These are phyloP conservation scores for Tolypocladium endophyticum DNA, from an alignment of 2,329 filamentous ascomycete genomes.

Conservation along the genomic window DNA sequence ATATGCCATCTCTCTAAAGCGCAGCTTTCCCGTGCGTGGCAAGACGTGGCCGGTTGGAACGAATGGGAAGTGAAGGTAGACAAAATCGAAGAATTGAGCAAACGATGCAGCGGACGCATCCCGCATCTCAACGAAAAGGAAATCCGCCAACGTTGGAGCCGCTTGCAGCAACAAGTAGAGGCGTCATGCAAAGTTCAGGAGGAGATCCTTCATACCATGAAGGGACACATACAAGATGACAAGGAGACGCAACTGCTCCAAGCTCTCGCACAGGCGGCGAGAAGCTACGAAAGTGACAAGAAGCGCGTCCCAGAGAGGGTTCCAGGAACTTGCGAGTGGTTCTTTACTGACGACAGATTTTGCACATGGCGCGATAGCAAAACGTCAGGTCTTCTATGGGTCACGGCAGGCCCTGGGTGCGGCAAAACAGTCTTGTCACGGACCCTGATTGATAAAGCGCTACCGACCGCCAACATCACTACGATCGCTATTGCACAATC, in stretches of 20 bases:
- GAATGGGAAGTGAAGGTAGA: neutral
- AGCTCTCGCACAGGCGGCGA: neutral
- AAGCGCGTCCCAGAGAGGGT: neutral
- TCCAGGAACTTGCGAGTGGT: neutral
- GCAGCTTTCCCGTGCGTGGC: neutral
- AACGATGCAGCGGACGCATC: neutral
- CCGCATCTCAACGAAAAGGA: neutral
- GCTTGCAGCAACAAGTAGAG: neutral
- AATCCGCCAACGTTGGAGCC: neutral
- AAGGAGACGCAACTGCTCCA: neutral
- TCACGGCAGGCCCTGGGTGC: neutral
- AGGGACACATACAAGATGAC: neutral
- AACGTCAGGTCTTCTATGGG: neutral
- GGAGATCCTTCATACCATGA: neutral
- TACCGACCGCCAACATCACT: neutral
- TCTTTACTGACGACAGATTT: neutral
- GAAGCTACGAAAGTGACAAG: neutral
- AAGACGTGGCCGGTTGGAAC: neutral
- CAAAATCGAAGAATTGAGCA: neutral
- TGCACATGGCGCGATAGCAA: neutral
- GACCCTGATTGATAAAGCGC: neutral
- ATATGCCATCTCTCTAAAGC: neutral
- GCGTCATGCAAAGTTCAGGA: neutral
- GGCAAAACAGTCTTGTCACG: neutral
- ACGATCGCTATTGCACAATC: neutral